Evolutionary conservation across 2,329 filamentous ascomycete genomes (phyloP), one percentile per base, ranked within the genome.

Genomic region (Byssochlamys sp.): DNA sequence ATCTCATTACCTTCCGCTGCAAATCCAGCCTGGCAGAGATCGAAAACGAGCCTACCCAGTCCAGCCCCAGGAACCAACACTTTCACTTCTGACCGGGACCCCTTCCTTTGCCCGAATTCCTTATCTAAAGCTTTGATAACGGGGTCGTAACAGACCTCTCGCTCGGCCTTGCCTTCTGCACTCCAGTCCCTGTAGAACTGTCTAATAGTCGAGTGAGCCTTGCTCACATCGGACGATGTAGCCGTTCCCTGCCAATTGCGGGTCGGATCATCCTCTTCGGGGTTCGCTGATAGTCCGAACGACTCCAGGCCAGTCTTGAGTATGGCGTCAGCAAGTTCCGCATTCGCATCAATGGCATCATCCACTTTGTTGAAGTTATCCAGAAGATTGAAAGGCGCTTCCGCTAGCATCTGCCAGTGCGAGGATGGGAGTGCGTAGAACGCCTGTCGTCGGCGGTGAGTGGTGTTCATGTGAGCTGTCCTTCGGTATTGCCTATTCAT

Each of bases 111-210:
- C 3, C 70, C 62, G 60, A 80, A 78, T 53, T 80, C 75, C 9
- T 71, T 70, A 6, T 80, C 75, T 14, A 99, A 77, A 26, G 85
- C 85, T 19, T 73, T 68, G 59, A 95, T 74, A 5, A 97, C 81
- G 0, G 89, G 90, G 0, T 79, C 81, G 68, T 94, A 95, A 67
- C 88, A 90, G 2, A 84, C 84, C n/a, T 83, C 78, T 45, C 94
- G 80, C 76, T 99, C 95, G 0, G 72, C 69, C 2, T 76, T 78
- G 0, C 92, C 94, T 66, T 89, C 91, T 1, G 78, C 81, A 26
- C 89, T 90, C 94, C 95, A 99, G 72, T 99, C 94, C 14, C 94
- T 86, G 73, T 91, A 97, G 71, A 97, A 89, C 69, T 99, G 94
- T 10, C 92, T 85, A 55, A 99, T 81, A 1, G 91, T 97, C 67